Conservation (phyloP, 1,139 yeast species). For the Ogataea hybrid region DNA sequence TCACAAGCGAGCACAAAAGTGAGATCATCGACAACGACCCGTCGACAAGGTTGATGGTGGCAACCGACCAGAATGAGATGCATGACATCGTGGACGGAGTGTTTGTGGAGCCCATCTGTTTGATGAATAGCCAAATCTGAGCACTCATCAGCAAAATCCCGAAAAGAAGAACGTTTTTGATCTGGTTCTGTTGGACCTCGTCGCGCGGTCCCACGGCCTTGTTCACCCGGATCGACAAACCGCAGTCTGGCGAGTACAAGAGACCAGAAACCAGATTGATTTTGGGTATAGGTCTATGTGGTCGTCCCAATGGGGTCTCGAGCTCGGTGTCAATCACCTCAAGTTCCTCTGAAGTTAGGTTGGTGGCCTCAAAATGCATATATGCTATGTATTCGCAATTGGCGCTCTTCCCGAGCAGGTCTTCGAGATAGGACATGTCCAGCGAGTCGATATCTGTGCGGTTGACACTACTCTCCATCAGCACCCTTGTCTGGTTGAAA, state of each 20-base stretch:
- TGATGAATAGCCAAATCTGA: constrained; percentile 50
- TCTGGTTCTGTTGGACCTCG: constrained; percentile 45
- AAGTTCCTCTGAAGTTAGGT: constrained; percentile 50
- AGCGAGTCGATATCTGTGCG: constrained; percentile 40
- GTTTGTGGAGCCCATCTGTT: constrained; percentile 67
- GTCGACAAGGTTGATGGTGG: constrained; percentile 59
- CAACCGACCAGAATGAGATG: constrained; percentile 62
- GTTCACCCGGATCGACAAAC: constrained; percentile 47
- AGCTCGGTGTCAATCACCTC: constrained; percentile 69
- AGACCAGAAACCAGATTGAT: constrained; percentile 54
- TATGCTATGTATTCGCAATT: constrained; percentile 73
- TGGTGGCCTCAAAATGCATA: constrained; percentile 65
- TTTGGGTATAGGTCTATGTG: constrained; percentile 58
- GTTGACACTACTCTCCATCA: constrained; percentile 42
- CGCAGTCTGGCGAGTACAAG: constrained; percentile 89
- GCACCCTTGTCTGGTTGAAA: constrained; percentile 40
- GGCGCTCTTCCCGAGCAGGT: constrained; percentile 37
- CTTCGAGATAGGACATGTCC: constrained; percentile 33
- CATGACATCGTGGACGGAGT: constrained; percentile 81
- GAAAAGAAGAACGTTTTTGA: constrained; percentile 46
- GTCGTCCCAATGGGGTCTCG: constrained; percentile 69
- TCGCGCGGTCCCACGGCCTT: constrained; percentile 54
- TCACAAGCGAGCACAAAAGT: constrained; percentile 55
- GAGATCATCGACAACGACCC: constrained; percentile 64
- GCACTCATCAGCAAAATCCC: constrained; percentile 45